Conservation (phyloP, 2,329 filamentous ascomycete genomes). For the Nothopassalora personata region DNA sequence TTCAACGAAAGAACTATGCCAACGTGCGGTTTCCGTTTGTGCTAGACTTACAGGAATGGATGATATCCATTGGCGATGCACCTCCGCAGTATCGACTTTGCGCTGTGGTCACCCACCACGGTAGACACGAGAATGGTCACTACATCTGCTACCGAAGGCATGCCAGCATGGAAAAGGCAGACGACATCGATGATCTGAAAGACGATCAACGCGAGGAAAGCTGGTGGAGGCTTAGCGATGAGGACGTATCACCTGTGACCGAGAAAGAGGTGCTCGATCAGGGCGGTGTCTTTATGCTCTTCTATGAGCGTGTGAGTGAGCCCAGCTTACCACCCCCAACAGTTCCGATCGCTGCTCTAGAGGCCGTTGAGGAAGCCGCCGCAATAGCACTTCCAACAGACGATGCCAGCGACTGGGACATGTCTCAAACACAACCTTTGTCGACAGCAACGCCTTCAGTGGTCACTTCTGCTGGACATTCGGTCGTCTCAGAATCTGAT, state of each 20-base stretch:
- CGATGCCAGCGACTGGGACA: conserved; percentile 16
- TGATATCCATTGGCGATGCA: conserved; percentile 48
- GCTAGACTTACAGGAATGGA: conserved; percentile 80
- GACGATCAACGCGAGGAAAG: conserved; percentile 40
- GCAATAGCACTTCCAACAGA: conserved; percentile 16
- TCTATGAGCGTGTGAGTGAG: conserved; percentile 64
- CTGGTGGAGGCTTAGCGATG: conserved; percentile 92
- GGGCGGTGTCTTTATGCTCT: conserved; percentile 90
- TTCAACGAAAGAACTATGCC: conserved; percentile 77
- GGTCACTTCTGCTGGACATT: conserved; percentile 15
- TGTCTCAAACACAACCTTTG: conserved; percentile 3
- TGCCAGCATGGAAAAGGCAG: conserved; percentile 29
- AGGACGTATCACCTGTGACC: conserved; percentile 68
- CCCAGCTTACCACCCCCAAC: neutral
- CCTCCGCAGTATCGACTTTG: conserved; percentile 13
- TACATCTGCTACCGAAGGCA: conserved; percentile 87
- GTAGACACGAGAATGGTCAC: conserved; percentile 89
- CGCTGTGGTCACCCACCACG: conserved; percentile 82
- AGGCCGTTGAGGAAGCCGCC: conserved; percentile 9
- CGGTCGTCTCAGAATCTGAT: conserved; percentile 17
- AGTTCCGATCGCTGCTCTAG: neutral
- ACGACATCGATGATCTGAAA: neutral
- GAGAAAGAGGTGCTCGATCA: conserved; percentile 70
- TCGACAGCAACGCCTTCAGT: conserved; percentile 16
- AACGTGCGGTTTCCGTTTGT: conserved; percentile 68